These are phyloP conservation scores for Bretziella fagacearum DNA, from an alignment of 2,329 filamentous ascomycete species.

Conservation along the genomic window DNA sequence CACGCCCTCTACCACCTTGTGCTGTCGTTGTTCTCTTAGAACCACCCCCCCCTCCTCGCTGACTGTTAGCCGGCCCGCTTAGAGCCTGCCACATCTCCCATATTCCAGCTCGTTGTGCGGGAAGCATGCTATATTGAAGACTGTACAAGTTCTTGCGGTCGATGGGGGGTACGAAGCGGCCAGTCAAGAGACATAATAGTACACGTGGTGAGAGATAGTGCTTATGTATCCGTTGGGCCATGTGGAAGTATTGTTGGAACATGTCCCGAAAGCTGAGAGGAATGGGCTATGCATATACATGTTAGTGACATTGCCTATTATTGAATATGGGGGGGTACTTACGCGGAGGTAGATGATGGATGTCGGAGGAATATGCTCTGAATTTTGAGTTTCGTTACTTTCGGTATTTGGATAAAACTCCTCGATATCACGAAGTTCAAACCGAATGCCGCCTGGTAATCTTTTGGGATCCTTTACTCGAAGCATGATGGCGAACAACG, in stretches of 20 bases:
- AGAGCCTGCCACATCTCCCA: constrained; percentile 70
- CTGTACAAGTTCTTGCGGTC: constrained; percentile 90
- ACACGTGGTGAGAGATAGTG: constrained; percentile 88
- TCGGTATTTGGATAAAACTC: constrained; percentile 28
- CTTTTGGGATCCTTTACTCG: constrained; percentile 81
- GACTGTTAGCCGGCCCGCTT: constrained; percentile 27
- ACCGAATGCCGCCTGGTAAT: constrained; percentile 72
- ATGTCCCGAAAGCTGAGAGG: constrained; percentile 82
- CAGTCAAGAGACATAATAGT: constrained; percentile 71
- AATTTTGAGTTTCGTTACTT: background rate
- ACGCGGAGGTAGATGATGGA: constrained; percentile 82
- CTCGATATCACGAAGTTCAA: constrained; percentile 67
- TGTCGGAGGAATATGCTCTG: constrained; percentile 30
- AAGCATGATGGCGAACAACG: constrained; percentile 91
- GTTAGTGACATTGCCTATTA: constrained; percentile 4
- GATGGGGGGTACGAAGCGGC: constrained; percentile 86
- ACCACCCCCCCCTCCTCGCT: constrained; percentile 19
- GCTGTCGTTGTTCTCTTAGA: constrained; percentile 16
- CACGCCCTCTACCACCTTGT: background rate
- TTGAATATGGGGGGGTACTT: constrained; percentile 16
- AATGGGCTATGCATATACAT: constrained; percentile 43
- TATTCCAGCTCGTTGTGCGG: constrained; percentile 61
- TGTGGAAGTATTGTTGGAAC: constrained; percentile 95
- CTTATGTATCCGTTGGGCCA: constrained; percentile 78
- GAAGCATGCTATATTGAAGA: constrained; percentile 95